Conservation (phyloP, 495 filamentous ascomycete genomes). For the Astrocystis sublimbata region DNA sequence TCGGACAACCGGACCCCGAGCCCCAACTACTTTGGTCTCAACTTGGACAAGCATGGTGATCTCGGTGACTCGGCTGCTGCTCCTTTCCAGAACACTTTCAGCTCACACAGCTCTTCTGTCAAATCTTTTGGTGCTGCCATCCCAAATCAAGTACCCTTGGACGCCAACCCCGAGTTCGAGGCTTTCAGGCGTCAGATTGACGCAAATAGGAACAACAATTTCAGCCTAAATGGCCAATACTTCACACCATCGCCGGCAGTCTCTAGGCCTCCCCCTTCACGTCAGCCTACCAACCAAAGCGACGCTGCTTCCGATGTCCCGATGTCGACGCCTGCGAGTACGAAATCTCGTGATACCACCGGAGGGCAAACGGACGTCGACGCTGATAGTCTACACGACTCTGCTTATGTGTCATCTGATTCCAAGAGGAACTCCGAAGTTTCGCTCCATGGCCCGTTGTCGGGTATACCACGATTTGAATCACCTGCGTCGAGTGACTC, state of each 20-base stretch:
- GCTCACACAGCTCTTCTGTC: constrained; percentile 64
- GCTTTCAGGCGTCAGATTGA: constrained; percentile 72
- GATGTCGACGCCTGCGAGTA: constrained; percentile 20
- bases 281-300: constrained; percentile 42
- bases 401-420: constrained; percentile 49
- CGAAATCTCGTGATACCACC: constrained; percentile 21
- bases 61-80: constrained; percentile 60
- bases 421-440: constrained; percentile 50
- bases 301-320: constrained; percentile 35
- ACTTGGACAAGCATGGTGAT: constrained; percentile 59
- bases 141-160: constrained; percentile 66
- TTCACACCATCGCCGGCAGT: constrained; percentile 40
- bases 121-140: constrained; percentile 67
- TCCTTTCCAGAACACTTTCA: constrained; percentile 66
- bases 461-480: constrained; percentile 37
- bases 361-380: constrained; percentile 31
- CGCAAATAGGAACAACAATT: constrained; percentile 52
- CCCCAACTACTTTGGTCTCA: constrained; percentile 81
- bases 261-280: constrained; percentile 40
- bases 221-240: constrained; percentile 52
- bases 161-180: constrained; percentile 76
- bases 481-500: constrained; percentile 40
- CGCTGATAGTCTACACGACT: constrained; percentile 41
- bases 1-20: constrained; percentile 54
- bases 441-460: constrained; percentile 40